Conservation (phyloP, 176 grass and related monocot species). For the Areca catechu region DNA sequence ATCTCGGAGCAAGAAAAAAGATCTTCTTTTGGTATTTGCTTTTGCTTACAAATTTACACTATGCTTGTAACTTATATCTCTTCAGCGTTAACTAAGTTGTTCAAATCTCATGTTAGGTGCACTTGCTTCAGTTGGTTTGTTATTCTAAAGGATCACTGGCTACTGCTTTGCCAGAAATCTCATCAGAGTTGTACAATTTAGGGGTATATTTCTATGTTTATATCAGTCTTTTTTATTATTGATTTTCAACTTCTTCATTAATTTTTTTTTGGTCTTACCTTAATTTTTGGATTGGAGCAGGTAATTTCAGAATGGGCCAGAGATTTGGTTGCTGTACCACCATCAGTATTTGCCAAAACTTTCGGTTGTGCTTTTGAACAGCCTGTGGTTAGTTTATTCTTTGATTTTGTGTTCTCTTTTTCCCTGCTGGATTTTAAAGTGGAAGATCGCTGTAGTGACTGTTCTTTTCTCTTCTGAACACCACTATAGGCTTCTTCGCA, state of each 20-base stretch:
- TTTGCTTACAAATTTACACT: background rate
- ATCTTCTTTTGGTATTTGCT: slow-evolving; percentile 68
- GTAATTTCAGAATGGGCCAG: slow-evolving; percentile 88
- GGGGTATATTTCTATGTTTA: slow-evolving; percentile 41
- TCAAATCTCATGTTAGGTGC: slow-evolving; percentile 45
- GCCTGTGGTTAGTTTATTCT: slow-evolving; percentile 35
- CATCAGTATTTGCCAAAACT: slow-evolving; percentile 48
- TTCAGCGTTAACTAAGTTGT: slow-evolving; percentile 4
- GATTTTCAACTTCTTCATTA: background rate
- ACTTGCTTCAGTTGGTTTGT: slow-evolving; percentile 74
- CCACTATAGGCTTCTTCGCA: slow-evolving; percentile 57
- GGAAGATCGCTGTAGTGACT: slow-evolving; percentile 7
- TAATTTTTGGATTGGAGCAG: slow-evolving; percentile 32
- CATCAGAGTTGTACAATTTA: slow-evolving; percentile 69
- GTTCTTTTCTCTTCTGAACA: slow-evolving; percentile 21
- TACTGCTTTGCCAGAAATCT: slow-evolving; percentile 62
- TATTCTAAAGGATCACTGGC: slow-evolving; percentile 64
- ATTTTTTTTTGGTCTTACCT: no score
- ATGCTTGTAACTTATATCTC: background rate
- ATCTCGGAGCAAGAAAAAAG: slow-evolving; percentile 56
- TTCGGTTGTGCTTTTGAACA: slow-evolving; percentile 60
- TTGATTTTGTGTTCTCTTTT: slow-evolving; percentile 10
- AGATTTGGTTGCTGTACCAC: slow-evolving; percentile 63
- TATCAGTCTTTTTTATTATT: slow-evolving; percentile 5
- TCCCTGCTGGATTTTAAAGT: background rate